Evolutionary conservation across 176 grass and related monocot genomes (phyloP).

Genomic region (Echinochloa phyllopogon): DNA sequence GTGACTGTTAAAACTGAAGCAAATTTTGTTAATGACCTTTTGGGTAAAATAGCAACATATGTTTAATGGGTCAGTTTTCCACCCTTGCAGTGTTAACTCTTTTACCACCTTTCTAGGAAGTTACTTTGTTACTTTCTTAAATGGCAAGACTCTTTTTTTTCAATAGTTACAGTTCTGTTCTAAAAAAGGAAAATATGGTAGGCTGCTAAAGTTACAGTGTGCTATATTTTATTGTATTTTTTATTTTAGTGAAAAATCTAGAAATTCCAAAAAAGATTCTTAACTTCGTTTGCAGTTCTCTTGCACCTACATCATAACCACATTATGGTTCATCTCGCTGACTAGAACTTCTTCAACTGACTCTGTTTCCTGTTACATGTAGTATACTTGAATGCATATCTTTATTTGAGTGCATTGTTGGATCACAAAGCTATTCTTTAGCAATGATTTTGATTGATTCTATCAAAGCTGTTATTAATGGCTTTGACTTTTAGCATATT

Average conservation of each 20-base stretch:
- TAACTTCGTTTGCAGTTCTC: background rate
- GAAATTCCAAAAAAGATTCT: background rate
- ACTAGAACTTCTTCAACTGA: background rate
- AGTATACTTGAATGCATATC: background rate
- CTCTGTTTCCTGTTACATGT: background rate
- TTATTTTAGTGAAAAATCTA: background rate
- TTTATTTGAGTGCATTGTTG: background rate
- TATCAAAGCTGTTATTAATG: background rate
- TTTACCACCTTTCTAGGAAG: background rate
- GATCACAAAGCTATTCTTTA: background rate
- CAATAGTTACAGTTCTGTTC: too few species aligned
- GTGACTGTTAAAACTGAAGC: background rate
- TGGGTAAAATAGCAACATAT: background rate
- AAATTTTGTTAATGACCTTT: background rate
- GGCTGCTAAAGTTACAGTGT: background rate
- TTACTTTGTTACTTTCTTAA: background rate
- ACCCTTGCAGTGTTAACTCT: background rate
- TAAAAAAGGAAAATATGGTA: background rate
- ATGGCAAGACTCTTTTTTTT: background rate
- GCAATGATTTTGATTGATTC: background rate
- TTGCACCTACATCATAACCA: background rate
- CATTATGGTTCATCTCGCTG: background rate
- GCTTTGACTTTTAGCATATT: background rate
- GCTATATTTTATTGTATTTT: slow-evolving; percentile 11
- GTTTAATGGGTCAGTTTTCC: background rate